Evolutionary conservation across 805 yeast genomes (phyloP).

Genomic region (Yamadazyma takamatsuzukensis): DNA sequence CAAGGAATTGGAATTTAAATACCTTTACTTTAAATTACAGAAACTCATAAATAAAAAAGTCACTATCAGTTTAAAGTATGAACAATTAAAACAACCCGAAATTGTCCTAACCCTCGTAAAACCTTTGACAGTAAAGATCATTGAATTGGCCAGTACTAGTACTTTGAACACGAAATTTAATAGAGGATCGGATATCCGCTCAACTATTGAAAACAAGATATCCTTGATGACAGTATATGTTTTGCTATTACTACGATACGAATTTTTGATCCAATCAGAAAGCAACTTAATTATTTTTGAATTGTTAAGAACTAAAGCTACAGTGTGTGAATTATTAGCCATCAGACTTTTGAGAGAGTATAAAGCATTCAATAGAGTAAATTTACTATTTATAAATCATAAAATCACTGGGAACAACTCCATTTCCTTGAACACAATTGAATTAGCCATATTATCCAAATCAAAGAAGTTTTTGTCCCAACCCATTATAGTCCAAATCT

Average conservation of each 20-base stretch:
- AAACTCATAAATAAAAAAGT: constrained; percentile 41
- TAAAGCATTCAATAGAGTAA: constrained; percentile 39
- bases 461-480: constrained; percentile 51
- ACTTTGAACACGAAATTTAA: constrained; percentile 30
- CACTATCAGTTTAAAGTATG: constrained; percentile 44
- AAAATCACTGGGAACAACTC: no score
- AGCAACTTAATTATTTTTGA: constrained; percentile 35
- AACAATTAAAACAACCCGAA: constrained; percentile 51
- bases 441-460: constrained; percentile 49
- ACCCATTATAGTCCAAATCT: constrained; percentile 45
- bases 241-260: constrained; percentile 32
- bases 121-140: constrained; percentile 41
- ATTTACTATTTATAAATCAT: constrained; percentile 41
- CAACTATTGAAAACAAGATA: constrained; percentile 14
- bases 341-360: constrained; percentile 47
- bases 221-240: constrained; percentile 28
- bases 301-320: constrained; percentile 42
- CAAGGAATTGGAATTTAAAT: constrained; percentile 32
- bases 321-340: constrained; percentile 51
- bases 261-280: constrained; percentile 37
- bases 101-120: constrained; percentile 43
- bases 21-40: constrained; percentile 38
- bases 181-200: constrained; percentile 21
- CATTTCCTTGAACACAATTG: constrained; percentile 51
- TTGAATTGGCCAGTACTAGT: constrained; percentile 37